Percentiles rank a stretch among this genome's conserved stretches.
These are phyloP conservation scores for Mucor saturninus DNA, from an alignment of 371 early-diverging fungal species.

Conservation along the genomic window DNA sequence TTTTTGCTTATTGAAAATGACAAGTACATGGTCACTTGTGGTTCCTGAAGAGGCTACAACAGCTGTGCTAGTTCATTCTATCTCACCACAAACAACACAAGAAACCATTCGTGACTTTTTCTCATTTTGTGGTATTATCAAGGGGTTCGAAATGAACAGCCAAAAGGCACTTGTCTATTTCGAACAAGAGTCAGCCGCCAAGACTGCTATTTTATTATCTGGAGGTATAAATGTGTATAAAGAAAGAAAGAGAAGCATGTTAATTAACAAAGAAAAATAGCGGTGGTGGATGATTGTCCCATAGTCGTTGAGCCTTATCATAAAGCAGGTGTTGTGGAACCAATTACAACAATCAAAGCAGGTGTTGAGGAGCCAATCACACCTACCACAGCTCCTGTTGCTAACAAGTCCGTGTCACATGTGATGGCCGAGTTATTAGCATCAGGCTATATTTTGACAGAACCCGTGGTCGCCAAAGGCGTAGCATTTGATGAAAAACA, in stretches of 20 bases:
- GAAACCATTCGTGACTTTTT: constrained; percentile 61
- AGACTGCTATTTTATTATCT: constrained; percentile 63
- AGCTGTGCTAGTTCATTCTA: constrained; percentile 48
- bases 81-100: constrained; percentile 45
- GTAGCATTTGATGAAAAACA: constrained; percentile 58
- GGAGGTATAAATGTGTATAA: constrained; percentile 32
- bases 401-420: constrained; percentile 51
- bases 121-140: constrained; percentile 64
- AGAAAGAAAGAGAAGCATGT: not conserved
- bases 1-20: not conserved
- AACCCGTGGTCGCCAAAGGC: constrained; percentile 57
- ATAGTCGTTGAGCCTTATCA: constrained; percentile 59
- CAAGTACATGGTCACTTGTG: constrained; percentile 13
- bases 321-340: constrained; percentile 4
- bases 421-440: constrained; percentile 65
- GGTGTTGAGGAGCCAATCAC: not conserved
- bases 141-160: constrained; percentile 56
- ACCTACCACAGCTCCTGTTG: not conserved
- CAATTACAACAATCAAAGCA: constrained; percentile 3
- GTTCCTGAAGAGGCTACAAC: constrained; percentile 48
- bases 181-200: constrained; percentile 60
- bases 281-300: constrained; percentile 57
- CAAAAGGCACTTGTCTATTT: constrained; percentile 51
- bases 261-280: constrained; percentile 16
- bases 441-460: constrained; percentile 57